Evolutionary conservation across 768 basidiomycete genomes (phyloP), one percentile per base, ranked within the genome.

Genomic region (Amanita inopinata): DNA sequence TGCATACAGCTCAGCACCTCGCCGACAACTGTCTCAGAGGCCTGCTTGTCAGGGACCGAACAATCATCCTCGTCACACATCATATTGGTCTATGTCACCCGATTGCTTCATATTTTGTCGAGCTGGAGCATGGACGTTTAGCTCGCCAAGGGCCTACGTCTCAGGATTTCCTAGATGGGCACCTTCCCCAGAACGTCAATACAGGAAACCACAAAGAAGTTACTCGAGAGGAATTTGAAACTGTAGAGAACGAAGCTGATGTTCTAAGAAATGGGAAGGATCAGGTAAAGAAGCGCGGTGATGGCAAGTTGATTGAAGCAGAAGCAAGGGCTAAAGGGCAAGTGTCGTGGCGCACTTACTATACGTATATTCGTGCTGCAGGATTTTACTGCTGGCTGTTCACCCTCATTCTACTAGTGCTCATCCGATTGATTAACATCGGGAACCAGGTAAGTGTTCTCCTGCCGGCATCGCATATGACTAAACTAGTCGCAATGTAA

Each of bases 51-150:
- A 60, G 61, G 11, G 71, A 67, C 38, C 68, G 88, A 11, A 91
- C 88, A 0, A 71, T 90, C 49, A 70, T 91, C 45, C 70, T 93
- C 12, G 85, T 91, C 40, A 90, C 88, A 0, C 89, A 93, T 55
- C 84, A 89, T 53, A 74, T 86, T 44, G 70, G 67, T 24, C 67
- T 90, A 4, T 85, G 83, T 51, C 65, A 85, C 0, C 80, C 83
- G 0, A 62, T 70, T 12, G 78, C 86, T 0, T 61, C 74, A 1
- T 83, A 83, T 59, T 66, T 88, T 6, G 67, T 90, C 14, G 78
- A 81, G 51, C 58, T 84, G 7, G 62, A 63, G 1, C 55, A 64
- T 11, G 82, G 82, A 0, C 49, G 50, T 8, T 55, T 83, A 11
- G 32, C 67, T 2, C 66, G 69, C 14, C 70, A 74, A 49, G 36